Evolutionary conservation across 2,329 filamentous ascomycete species (phyloP).

Genomic region (Aspergillus udagawae): DNA sequence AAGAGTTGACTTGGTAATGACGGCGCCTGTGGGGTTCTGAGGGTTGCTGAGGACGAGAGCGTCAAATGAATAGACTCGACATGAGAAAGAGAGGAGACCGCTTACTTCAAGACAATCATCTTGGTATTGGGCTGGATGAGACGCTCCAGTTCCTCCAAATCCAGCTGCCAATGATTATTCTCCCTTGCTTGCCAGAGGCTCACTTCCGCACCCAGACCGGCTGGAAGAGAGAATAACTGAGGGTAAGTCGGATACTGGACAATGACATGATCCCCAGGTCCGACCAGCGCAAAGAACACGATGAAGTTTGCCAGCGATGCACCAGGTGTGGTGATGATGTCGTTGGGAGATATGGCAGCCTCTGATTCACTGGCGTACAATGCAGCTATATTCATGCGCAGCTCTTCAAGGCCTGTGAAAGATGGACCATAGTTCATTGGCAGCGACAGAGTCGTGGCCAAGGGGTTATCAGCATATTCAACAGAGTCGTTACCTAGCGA

Average conservation of each 20-base stretch:
- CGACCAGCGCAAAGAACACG: not conserved
- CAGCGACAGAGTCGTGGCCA: not conserved
- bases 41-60: not conserved
- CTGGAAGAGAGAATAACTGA: not conserved
- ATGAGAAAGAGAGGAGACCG: not conserved
- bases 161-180: not conserved
- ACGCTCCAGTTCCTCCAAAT: not conserved
- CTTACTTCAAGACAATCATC: not conserved
- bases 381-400: not conserved
- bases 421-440: not conserved
- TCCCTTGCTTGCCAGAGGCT: not conserved
- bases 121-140: not conserved
- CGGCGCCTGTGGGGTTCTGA: not conserved
- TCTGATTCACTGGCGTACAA: not conserved
- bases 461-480: not conserved
- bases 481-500: not conserved
- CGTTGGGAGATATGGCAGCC: not conserved
- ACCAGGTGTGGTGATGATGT: not conserved
- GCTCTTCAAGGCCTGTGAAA: not conserved
- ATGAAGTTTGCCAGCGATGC: not conserved
- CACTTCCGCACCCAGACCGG: not conserved
- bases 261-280: not conserved
- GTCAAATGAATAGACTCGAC: not conserved
- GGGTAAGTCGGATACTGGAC: not conserved
- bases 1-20: not conserved